Base-by-base conservation (phyloP, 805 yeast species). In the Hanseniaspora clermontiae region DNA sequence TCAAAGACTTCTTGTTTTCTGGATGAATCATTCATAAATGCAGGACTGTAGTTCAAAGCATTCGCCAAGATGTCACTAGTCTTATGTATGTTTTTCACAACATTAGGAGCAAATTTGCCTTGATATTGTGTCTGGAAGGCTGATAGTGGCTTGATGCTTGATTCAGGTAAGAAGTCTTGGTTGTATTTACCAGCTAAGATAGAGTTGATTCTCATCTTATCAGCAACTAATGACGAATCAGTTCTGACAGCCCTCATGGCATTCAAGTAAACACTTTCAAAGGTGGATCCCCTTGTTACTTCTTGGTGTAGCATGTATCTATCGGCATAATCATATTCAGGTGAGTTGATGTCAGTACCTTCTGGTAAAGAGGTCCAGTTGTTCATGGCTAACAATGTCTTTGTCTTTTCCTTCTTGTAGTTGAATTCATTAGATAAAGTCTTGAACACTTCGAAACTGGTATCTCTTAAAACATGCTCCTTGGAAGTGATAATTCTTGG, bases 381-480 rank as follows among this genome's bases (percentile, higher is more conserved):
- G 24, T 46, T 47, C 10, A 53, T 40, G n/a, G 40, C 24, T 36
- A 29, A n/a, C 7, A 53, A 39, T 31, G 49, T 49, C 11, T 39
- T 32, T 14, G 48, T 39, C 29, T 53, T 53, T 53, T 53, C 57
- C 19, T n/a, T 53, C 20, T 32, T 46, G 19, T 38, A 39, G 15
- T 32, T 46, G 29, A 31, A 39, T 31, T 53, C 57, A n/a, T 53
- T 53, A n/a, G 57, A 37, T 12, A 53, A 24, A 2, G 34, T 39
- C 12, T 45, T 53, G 31, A 45, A 46, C 5, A 53, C 51, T 11
- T 53, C 51, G 19, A 53, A 46, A 10, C 57, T 49, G 36, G 51
- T 43, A 39, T 53, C 57, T 46, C 57, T 53, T 14, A 53, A 20
- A 46, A 43, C 57, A 53, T 53, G 57, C 46, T 53, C 57, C 29